Conservation (phyloP, 495 filamentous ascomycete genomes). For the Neurospora sp. region DNA sequence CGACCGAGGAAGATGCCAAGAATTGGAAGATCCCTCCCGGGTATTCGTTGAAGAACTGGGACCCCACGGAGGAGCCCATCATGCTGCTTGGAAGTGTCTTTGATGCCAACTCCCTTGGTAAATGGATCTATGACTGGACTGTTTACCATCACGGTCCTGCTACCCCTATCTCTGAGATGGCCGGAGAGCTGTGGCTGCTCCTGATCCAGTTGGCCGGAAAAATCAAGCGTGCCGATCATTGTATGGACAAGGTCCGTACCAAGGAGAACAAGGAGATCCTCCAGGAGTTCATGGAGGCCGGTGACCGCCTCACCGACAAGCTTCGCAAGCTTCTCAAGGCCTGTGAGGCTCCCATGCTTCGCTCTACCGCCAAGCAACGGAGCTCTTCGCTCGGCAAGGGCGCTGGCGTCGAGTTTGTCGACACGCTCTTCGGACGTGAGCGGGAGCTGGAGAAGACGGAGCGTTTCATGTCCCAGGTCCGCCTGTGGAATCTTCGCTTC, state of each 20-base stretch:
- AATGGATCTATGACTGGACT: conserved; percentile 99
- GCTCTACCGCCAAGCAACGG: conserved; percentile 44
- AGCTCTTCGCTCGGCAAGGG: conserved; percentile 81
- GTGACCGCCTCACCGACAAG: conserved; percentile 77
- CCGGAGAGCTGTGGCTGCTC: conserved; percentile 90
- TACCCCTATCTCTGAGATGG: conserved; percentile 83
- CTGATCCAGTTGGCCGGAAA: conserved; percentile 95
- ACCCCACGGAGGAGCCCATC: conserved; percentile 84
- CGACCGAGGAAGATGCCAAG: conserved; percentile 77
- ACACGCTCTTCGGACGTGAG: conserved; percentile 91
- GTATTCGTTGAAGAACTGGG: conserved; percentile 98
- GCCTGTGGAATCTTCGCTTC: conserved; percentile 91
- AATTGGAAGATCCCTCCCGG: conserved; percentile 76
- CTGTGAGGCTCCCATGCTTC: conserved; percentile 85
- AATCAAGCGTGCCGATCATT: conserved; percentile 83
- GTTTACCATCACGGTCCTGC: conserved; percentile 81
- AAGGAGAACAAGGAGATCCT: conserved; percentile 69
- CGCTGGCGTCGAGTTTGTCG: conserved; percentile 91
- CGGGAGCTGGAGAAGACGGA: conserved; percentile 89
- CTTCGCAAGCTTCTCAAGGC: conserved; percentile 80
- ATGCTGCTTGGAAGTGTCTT: conserved; percentile 92
- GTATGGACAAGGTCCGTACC: conserved; percentile 60
- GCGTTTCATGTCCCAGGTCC: conserved; percentile 83
- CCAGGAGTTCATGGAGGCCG: conserved; percentile 85
- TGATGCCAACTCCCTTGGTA: conserved; percentile 92